phyloP scores from a whole-genome alignment of 768 basidiomycete genomes.

The Kwoniella mangroviensis region DNA sequence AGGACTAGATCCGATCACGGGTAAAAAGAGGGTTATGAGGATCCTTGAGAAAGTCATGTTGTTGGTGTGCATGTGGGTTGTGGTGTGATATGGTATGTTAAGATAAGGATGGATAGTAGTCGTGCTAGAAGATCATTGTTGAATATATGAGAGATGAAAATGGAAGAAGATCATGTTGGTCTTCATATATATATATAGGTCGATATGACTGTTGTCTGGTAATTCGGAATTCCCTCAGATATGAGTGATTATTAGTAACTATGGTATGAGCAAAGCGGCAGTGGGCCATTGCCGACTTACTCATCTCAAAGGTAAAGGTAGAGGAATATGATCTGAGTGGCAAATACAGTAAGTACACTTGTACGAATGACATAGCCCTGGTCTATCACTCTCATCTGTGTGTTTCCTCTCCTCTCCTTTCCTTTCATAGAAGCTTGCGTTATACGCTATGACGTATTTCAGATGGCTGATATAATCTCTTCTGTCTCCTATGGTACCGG shows the following conservation, averaged over 20 bases:
- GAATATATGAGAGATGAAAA: neutral
- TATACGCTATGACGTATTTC: neutral
- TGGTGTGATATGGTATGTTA: slow-evolving; percentile 1
- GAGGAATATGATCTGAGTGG: neutral
- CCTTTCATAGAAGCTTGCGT: neutral
- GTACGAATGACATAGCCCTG: neutral
- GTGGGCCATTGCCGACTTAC: neutral
- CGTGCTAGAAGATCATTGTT: slow-evolving; percentile 5
- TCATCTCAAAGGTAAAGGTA: neutral
- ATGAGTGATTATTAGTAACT: neutral
- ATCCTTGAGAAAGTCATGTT: neutral
- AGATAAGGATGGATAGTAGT: neutral
- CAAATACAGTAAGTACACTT: neutral
- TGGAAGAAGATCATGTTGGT: neutral
- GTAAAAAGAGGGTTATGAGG: slow-evolving; percentile 1
- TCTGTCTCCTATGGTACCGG: neutral
- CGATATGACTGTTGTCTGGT: neutral
- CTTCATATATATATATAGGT: neutral
- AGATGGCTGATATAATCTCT: neutral
- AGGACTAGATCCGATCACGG: slow-evolving; percentile 11
- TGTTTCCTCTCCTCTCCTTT: neutral
- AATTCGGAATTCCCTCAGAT: neutral
- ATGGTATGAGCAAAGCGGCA: neutral
- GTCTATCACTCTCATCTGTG: too few relatives aligned
- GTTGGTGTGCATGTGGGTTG: neutral